Evolutionary conservation across 306 rosid genomes (phyloP).

Genomic region (Purshia tridentata): DNA sequence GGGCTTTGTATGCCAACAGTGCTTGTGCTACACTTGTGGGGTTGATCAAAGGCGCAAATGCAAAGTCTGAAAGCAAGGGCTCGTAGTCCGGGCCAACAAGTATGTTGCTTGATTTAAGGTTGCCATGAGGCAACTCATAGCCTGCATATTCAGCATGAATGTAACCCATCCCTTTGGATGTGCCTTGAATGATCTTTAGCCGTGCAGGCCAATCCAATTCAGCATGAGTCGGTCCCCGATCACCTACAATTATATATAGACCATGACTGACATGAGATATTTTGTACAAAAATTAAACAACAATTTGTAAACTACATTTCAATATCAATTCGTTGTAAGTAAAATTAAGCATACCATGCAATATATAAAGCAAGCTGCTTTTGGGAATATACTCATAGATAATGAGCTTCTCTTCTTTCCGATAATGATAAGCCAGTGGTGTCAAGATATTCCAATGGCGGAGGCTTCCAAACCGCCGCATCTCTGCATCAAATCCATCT

Average conservation of each 20-base stretch:
- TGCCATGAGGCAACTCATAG: constrained; percentile 71
- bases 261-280: no score
- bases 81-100: constrained; percentile 57
- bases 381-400: constrained; percentile 62
- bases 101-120: constrained; percentile 78
- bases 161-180: constrained; percentile 60
- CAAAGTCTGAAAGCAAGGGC: constrained; percentile 63
- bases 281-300: no score
- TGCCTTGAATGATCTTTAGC: constrained; percentile 62
- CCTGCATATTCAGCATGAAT: constrained; percentile 42
- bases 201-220: constrained; percentile 69
- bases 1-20: constrained; percentile 63
- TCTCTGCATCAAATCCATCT: constrained; percentile 66
- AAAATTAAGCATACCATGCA: constrained; percentile 67
- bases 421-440: constrained; percentile 69
- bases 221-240: constrained; percentile 51
- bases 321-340: no score
- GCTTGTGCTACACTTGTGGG: constrained; percentile 36
- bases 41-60: constrained; percentile 44
- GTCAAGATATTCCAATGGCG: constrained; percentile 59
- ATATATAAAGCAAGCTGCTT: constrained; percentile 52
- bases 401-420: constrained; percentile 64
- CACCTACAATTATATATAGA: constrained; percentile 45
- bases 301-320: no score
- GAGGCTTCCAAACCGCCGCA: constrained; percentile 39